phyloP scores from a whole-genome alignment of 306 rosid species.

The Pterocarpus santalinus region DNA sequence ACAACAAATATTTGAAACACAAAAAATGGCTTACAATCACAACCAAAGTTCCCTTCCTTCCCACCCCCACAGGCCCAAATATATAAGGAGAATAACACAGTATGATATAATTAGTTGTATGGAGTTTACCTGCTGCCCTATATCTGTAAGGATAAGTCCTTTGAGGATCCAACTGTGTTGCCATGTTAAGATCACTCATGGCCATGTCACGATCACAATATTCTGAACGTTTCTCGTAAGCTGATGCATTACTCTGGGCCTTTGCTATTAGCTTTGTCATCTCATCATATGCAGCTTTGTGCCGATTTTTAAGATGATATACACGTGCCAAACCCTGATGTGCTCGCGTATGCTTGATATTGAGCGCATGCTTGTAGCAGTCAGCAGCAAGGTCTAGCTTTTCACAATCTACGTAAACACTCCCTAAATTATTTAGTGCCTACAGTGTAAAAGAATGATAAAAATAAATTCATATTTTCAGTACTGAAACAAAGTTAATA shows the following conservation, averaged over 20 bases:
- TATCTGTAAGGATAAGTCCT: conserved; percentile 96
- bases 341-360: conserved; percentile 92
- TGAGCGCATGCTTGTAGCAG: conserved; percentile 86
- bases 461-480: conserved; percentile 38
- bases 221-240: conserved; percentile 93
- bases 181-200: conserved; percentile 80
- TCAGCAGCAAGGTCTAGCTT: conserved; percentile 92
- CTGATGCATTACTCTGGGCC: conserved; percentile 84
- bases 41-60: conserved; percentile 15
- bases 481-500: conserved; percentile 38
- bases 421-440: conserved; percentile 92
- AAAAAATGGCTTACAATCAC: conserved; percentile 28
- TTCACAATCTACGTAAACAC: conserved; percentile 85
- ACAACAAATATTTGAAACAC: conserved; percentile 4
- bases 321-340: conserved; percentile 98
- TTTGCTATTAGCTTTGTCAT: conserved; percentile 93
- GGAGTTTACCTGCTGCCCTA: conserved; percentile 86
- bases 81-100: conserved; percentile 7
- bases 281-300: conserved; percentile 91
- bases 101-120: conserved; percentile 8
- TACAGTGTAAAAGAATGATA: conserved; percentile 52
- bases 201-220: conserved; percentile 98
- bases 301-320: conserved; percentile 76
- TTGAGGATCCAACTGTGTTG: conserved; percentile 82
- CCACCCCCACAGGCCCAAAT: neutral